Conservation (phyloP, 495 filamentous ascomycete genomes). For the Penicillium arizonense region DNA sequence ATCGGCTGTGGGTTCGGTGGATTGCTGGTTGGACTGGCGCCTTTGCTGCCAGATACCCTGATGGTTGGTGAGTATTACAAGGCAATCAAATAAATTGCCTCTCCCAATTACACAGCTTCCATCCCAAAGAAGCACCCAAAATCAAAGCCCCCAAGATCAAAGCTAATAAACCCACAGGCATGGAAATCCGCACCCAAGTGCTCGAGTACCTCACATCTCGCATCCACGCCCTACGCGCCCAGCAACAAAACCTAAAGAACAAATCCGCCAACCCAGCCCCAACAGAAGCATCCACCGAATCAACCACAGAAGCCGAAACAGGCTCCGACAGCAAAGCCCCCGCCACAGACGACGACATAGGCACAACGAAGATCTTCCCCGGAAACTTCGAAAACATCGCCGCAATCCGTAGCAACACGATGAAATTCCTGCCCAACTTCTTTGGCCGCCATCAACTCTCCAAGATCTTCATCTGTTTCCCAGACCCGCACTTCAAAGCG, state of each 20-base stretch:
- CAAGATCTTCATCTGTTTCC: slow-evolving; percentile 97
- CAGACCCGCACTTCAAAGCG: slow-evolving; percentile 96
- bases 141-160: not conserved
- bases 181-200: slow-evolving; percentile 90
- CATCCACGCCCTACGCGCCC: slow-evolving; percentile 73
- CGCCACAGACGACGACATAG: slow-evolving; percentile 33
- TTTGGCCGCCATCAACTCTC: slow-evolving; percentile 72
- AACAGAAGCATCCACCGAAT: slow-evolving; percentile 1
- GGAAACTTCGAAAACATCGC: slow-evolving; percentile 77
- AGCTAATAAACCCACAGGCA: slow-evolving; percentile 40
- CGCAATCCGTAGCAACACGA: slow-evolving; percentile 86
- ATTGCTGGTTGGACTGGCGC: slow-evolving; percentile 80
- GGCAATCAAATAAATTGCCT: not conserved
- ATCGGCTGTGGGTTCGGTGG: slow-evolving; percentile 97
- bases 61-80: slow-evolving; percentile 61
- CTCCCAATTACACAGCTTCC: too few relatives aligned
- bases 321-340: not conserved
- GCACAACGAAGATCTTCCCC: slow-evolving; percentile 23
- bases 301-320: not conserved
- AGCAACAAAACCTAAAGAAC: slow-evolving; percentile 51
- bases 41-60: slow-evolving; percentile 75
- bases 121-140: not conserved
- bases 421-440: slow-evolving; percentile 98
- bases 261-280: slow-evolving; percentile 6
- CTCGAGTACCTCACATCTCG: slow-evolving; percentile 84